Percentiles rank a stretch among this genome's conserved stretches.
Evolutionary conservation across 2,329 filamentous ascomycete genomes (phyloP).

Genomic region (Niveomyces coronatus): DNA sequence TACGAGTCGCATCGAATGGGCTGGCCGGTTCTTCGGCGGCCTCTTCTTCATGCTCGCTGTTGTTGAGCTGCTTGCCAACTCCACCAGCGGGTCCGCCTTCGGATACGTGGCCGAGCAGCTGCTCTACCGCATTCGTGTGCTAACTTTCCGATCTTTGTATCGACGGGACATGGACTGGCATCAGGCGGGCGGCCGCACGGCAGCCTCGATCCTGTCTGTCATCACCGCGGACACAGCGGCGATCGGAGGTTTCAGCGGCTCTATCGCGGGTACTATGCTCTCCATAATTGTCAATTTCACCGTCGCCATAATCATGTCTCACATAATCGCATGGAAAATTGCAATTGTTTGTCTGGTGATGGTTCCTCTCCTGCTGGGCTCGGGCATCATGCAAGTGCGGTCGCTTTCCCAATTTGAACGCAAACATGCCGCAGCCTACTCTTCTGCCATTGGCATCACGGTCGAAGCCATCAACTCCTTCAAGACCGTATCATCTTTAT

Average conservation of each 20-base stretch:
- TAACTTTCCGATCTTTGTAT: conserved; percentile 55
- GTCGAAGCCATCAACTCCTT: conserved; percentile 58
- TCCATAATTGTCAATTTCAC: conserved; percentile 59
- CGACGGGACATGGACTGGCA: conserved; percentile 63
- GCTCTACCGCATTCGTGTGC: conserved; percentile 50
- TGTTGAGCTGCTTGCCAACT: conserved; percentile 40
- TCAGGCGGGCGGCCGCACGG: conserved; percentile 51
- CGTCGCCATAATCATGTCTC: conserved; percentile 56
- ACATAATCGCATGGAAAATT: conserved; percentile 67
- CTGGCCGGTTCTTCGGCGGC: conserved; percentile 39
- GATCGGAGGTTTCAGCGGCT: conserved; percentile 58
- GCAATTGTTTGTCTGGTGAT: conserved; percentile 60
- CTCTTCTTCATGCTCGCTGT: conserved; percentile 46
- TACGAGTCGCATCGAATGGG: conserved; percentile 24
- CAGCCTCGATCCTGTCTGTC: conserved; percentile 51
- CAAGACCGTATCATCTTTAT: conserved; percentile 50
- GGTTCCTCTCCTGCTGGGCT: conserved; percentile 57
- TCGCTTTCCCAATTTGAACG: conserved; percentile 52
- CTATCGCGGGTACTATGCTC: conserved; percentile 59
- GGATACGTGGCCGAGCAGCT: conserved; percentile 47
- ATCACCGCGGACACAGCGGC: conserved; percentile 61
- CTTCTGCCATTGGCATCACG: conserved; percentile 51
- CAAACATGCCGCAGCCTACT: conserved; percentile 54
- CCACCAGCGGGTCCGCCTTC: conserved; percentile 44
- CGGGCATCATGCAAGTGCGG: conserved; percentile 58